Conservation (phyloP, 208 protist genomes). For the Leishmania braziliensis region DNA sequence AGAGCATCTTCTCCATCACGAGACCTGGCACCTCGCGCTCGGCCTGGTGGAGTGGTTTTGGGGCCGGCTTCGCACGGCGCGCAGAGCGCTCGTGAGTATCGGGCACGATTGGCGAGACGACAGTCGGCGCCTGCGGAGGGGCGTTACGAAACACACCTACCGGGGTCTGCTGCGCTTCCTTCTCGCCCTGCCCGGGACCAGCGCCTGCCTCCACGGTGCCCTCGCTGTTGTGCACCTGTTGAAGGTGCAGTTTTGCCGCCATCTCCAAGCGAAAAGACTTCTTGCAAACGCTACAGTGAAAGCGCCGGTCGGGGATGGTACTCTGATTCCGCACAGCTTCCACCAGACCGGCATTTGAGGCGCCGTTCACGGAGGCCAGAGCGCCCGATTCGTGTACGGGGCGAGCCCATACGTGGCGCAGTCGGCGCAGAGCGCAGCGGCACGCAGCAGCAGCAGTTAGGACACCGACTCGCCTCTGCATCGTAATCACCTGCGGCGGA, state of each 20-base stretch:
- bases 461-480: slow-evolving; percentile 20
- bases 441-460: slow-evolving; percentile 4
- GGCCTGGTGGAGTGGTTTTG: slow-evolving; percentile 83
- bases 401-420: slow-evolving; percentile 13
- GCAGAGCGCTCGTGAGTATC: slow-evolving; percentile 40
- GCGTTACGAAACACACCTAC: slow-evolving; percentile 29
- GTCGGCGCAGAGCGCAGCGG: slow-evolving; percentile 22
- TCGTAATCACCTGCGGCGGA: not conserved
- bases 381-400: not conserved
- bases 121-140: slow-evolving; percentile 30
- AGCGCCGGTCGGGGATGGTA: slow-evolving; percentile 66
- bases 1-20: slow-evolving; percentile 76
- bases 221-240: slow-evolving; percentile 82
- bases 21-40: slow-evolving; percentile 57
- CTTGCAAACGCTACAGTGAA: slow-evolving; percentile 87
- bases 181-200: slow-evolving; percentile 44
- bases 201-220: slow-evolving; percentile 64
- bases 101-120: slow-evolving; percentile 16
- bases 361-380: not conserved
- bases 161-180: slow-evolving; percentile 14
- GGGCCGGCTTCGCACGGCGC: slow-evolving; percentile 58
- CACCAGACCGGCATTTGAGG: not conserved
- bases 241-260: slow-evolving; percentile 86
- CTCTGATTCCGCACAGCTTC: slow-evolving; percentile 40
- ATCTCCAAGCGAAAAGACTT: slow-evolving; percentile 89